Evolutionary conservation across 768 basidiomycete species (phyloP).

Genomic region (Pleurotus sapidus): DNA sequence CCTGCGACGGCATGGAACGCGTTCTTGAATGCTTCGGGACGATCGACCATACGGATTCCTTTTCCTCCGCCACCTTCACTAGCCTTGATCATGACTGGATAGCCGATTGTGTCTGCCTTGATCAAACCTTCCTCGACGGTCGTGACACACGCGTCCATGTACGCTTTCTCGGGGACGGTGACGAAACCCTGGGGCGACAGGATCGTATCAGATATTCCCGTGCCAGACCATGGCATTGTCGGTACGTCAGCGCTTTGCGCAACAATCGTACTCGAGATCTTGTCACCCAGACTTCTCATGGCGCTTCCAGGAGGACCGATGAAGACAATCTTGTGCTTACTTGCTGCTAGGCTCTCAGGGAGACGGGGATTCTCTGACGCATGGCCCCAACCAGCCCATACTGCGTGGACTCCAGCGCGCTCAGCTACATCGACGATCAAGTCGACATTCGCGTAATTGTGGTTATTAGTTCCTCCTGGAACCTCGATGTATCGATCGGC

Average conservation of each 20-base stretch:
- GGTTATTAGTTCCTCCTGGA: slow-evolving; percentile 97
- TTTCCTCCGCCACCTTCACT: slow-evolving; percentile 99
- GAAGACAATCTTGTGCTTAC: slow-evolving; percentile 96
- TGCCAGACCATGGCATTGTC: slow-evolving; percentile 98
- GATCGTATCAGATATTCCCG: slow-evolving; percentile 85
- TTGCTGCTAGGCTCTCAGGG: slow-evolving; percentile 89
- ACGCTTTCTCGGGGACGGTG: slow-evolving; percentile 89
- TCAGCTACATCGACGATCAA: slow-evolving; percentile 98
- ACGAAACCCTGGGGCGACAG: slow-evolving; percentile 88
- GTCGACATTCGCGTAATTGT: slow-evolving; percentile 99
- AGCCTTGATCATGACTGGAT: slow-evolving; percentile 99
- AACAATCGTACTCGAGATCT: slow-evolving; percentile 99
- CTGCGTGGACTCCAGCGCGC: slow-evolving; percentile 95
- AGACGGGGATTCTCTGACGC: slow-evolving; percentile 98
- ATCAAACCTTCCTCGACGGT: slow-evolving; percentile 83
- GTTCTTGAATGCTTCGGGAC: slow-evolving; percentile 86
- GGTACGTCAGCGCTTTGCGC: slow-evolving; percentile 96
- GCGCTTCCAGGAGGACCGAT: slow-evolving; percentile 98
- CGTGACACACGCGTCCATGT: slow-evolving; percentile 84
- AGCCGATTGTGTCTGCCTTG: slow-evolving; percentile 87
- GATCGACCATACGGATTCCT: slow-evolving; percentile 94
- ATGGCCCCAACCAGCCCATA: slow-evolving; percentile 99
- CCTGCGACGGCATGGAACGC: slow-evolving; percentile 91
- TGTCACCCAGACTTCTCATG: slow-evolving; percentile 98
- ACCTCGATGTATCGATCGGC: slow-evolving; percentile 99